phyloP scores from a whole-genome alignment of 352 stramenopile genomes.

The Phytopythium mirpurense region DNA sequence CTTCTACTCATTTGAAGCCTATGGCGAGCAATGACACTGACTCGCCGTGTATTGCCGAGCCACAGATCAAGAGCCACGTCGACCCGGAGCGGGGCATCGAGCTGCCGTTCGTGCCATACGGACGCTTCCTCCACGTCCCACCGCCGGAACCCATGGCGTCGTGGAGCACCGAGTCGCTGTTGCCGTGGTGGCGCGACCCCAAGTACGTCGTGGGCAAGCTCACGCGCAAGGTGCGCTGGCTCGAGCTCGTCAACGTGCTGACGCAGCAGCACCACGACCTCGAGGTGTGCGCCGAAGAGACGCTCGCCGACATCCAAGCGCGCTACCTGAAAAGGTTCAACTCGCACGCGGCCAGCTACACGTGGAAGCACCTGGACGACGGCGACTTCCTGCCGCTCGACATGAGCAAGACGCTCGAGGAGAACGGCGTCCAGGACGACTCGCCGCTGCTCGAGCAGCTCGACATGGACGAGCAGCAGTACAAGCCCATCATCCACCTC shows the following conservation, averaged over 20 bases:
- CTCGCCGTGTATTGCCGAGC: not conserved
- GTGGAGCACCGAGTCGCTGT: slow-evolving; percentile 68
- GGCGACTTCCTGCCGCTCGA: slow-evolving; percentile 87
- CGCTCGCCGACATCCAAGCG: slow-evolving; percentile 82
- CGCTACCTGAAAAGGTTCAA: slow-evolving; percentile 82
- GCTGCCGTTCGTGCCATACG: slow-evolving; percentile 81
- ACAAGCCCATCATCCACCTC: slow-evolving; percentile 85
- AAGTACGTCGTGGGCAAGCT: slow-evolving; percentile 68
- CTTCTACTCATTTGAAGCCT: not conserved
- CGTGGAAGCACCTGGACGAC: slow-evolving; percentile 86
- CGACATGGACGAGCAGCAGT: slow-evolving; percentile 85
- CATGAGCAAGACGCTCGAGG: slow-evolving; percentile 84
- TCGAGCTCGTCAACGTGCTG: slow-evolving; percentile 89
- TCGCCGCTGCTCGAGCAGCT: slow-evolving; percentile 72
- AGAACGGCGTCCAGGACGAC: slow-evolving; percentile 88
- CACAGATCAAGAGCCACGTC: slow-evolving; percentile 72
- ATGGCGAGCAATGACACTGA: not conserved
- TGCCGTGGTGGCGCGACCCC: slow-evolving; percentile 88
- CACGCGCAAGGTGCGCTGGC: slow-evolving; percentile 59
- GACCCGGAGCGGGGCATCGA: slow-evolving; percentile 70
- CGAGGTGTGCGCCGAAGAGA: slow-evolving; percentile 85
- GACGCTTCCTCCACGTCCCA: slow-evolving; percentile 83
- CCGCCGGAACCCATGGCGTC: slow-evolving; percentile 66
- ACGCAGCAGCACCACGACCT: slow-evolving; percentile 83
- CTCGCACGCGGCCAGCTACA: slow-evolving; percentile 89